Base-by-base conservation (phyloP, 495 filamentous ascomycete genomes). In the Penicillium pulvis region DNA sequence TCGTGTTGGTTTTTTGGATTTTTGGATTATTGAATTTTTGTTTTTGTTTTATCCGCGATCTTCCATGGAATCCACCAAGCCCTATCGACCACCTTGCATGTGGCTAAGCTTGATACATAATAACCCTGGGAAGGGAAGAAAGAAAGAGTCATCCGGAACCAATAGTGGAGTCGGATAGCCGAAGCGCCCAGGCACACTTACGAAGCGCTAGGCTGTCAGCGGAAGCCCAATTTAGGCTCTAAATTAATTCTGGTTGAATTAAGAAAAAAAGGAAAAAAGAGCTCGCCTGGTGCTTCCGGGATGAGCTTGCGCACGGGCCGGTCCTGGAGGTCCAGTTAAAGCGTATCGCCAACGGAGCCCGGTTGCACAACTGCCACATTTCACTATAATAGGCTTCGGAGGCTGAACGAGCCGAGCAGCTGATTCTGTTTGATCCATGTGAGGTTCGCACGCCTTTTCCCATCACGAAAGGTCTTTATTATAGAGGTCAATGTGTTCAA, bases 271-370 rank as follows among this genome's bases (percentile, higher is more conserved):
- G 20, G 20, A 23, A 23, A 23, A 23, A 23, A 55, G 12, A 50
- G 20, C 44, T 44, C 30, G 36, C 33, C 28, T 35, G 36, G 39
- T 57, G 44, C 35, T 43, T 61, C 56, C 42, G 48, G 20, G 36
- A 54, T 16, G 45, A 58, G 47, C 20, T 56, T 35, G 51, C 51
- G 66, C 66, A 69, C 66, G 59, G 64, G 58, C 66, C 50, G 41
- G 31, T 28, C 53, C 45, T 46, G 51, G 45, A 64, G 52, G 52
- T 56, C 62, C 61, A 68, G 67, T 63, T 58, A 62, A 72, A 74
- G 71, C 72, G 70, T 72, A 75, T 77, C 74, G 71, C 72, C 71
- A 75, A 70, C 67, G 71, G 71, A 69, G 61, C 63, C 56, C 45
- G 33, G 57, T 67, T 53, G 60, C 54, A 64, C 57, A 61, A 45